Evolutionary conservation across 129 eudicot genomes (phyloP).

Genomic region (sunflower (Helianthus annuus)): HanXRQr2.0-SUNRISE NC_035434.2:158789493-158789992

Average conservation of each 20-base stretch:
- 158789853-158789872: no score
- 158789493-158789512: no score
- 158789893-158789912: no score
- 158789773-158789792: neutral
- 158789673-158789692: neutral
- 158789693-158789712: neutral
- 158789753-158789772: neutral
- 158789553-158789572: no score
- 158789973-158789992: neutral
- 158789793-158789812: neutral
- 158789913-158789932: neutral
- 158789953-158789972: conserved; percentile 19
- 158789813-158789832: neutral
- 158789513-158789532: no score
- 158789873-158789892: no score
- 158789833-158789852: neutral
- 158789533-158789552: no score
- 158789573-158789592: no score
- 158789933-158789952: conserved; percentile 16
- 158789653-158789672: no score
- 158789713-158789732: neutral
- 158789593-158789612: no score
- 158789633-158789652: no score
- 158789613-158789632: no score
- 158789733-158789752: neutral